A percentile compares a stretch with the other conserved stretches of the same genome.
Conservation (phyloP, 768 basidiomycete species). For the Harrya chromipes region DNA sequence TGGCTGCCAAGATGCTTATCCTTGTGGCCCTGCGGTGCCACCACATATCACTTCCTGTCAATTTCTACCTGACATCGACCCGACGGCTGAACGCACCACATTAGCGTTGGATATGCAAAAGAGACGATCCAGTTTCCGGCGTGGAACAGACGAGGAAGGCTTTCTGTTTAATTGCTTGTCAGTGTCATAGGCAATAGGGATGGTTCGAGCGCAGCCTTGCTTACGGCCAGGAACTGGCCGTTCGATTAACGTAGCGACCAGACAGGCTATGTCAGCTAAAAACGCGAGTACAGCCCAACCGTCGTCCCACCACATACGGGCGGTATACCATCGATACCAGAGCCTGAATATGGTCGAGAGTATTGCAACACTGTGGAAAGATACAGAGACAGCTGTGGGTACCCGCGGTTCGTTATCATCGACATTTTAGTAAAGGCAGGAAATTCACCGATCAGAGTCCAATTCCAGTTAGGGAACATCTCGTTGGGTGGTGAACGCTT, state of each 20-base stretch:
- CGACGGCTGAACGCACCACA: conserved; percentile 4
- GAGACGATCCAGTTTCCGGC: conserved; percentile 13
- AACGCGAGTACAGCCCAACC: conserved; percentile 18
- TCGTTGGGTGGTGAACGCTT: not conserved
- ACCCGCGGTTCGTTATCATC: conserved; percentile 1
- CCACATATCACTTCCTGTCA: not conserved
- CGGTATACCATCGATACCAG: conserved; percentile 18
- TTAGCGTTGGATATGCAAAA: conserved; percentile 12
- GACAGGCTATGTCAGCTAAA: conserved; percentile 9
- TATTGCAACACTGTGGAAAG: conserved; percentile 23
- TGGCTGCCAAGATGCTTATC: conserved; percentile 19
- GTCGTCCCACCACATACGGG: conserved; percentile 28
- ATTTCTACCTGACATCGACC: not conserved
- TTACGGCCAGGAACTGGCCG: conserved; percentile 1
- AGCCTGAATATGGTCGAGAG: conserved; percentile 22
- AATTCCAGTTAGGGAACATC: conserved; percentile 17
- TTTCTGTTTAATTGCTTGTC: not conserved
- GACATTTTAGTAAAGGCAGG: not conserved
- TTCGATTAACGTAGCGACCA: conserved; percentile 2
- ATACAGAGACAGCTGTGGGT: conserved; percentile 8
- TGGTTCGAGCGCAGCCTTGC: not conserved
- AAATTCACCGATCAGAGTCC: conserved; percentile 12
- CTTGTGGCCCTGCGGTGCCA: conserved; percentile 16
- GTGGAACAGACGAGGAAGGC: conserved; percentile 3
- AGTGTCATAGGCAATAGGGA: not conserved